Base-by-base conservation (phyloP, 73 alveolate species). In the Stentor coeruleus region DNA sequence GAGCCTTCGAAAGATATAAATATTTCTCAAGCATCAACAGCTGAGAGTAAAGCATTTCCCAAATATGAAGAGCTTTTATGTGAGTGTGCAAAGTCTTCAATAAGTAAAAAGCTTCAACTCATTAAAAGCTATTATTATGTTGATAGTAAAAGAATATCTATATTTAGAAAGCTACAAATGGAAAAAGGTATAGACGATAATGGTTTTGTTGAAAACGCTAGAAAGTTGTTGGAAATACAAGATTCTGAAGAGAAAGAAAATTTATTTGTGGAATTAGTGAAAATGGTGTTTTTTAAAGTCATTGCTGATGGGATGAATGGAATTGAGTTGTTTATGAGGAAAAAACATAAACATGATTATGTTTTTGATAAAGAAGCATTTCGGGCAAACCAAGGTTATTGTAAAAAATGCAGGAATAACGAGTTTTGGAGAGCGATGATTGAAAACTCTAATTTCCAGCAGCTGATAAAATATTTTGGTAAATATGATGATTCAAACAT, bases 31-130 rank as follows among this genome's bases (percentile, higher is more conserved):
- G 20, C 6, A 6, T 20, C 66, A 49, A 20, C 6, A 49, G 66
- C 66, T 11, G 20, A 20, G 20, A 20, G 49, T 20, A 20, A 20
- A 66, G 39, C n/a, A 66, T 28, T 28, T 1, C 6, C 20, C 6
- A 49, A 49, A 49, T 49, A 49, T 20, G 66, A 49, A 11, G 40
- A 20, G 1, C 1, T 66, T 26, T 40, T 66, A 0, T 66, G 79
- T 2, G 79, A 66, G 11, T 66, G 79, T 66, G 42, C 33, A 20
- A 66, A 66, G 33, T 26, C 79, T 66, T 20, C n/a, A 66, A 66
- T 66, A 11, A 28, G 49, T 1, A 20, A 26, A 20, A 66, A 66
- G 33, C n/a, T 66, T 2, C 79, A 66, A 31, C 79, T 66, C 11
- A 40, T 40, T 31, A 66, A 66, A 66, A 31, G 49, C 2, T 66